Evolutionary conservation across 305 asterid species (phyloP).

Genomic region (Withania somnifera): DNA sequence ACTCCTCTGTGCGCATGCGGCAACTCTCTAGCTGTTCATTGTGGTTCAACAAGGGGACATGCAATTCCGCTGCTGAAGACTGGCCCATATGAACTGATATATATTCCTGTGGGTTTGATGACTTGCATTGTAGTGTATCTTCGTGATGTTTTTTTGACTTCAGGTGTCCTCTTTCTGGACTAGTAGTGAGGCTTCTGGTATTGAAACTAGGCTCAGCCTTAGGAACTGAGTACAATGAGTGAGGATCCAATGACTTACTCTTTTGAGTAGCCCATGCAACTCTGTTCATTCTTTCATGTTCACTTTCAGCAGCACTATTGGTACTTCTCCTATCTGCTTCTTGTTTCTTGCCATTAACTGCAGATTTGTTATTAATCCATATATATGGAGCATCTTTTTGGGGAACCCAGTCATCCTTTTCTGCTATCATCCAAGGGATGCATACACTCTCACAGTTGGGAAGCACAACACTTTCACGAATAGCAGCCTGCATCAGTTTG

Average conservation of each 20-base stretch:
- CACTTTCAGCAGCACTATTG: constrained; percentile 17
- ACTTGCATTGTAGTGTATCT: background rate
- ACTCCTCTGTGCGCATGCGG: constrained; percentile 22
- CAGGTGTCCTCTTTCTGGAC: background rate
- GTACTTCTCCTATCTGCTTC: constrained; percentile 24
- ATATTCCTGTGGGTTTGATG: background rate
- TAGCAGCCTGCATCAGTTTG: constrained; percentile 52
- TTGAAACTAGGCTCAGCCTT: constrained; percentile 11
- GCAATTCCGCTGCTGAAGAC: constrained; percentile 24
- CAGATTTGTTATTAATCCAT: constrained; percentile 57
- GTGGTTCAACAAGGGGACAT: constrained; percentile 33
- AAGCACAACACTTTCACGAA: constrained; percentile 77
- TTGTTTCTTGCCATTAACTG: constrained; percentile 24
- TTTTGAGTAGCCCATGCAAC: background rate
- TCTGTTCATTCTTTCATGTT: constrained; percentile 4
- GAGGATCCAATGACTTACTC: constrained; percentile 17
- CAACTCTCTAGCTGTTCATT: constrained; percentile 27
- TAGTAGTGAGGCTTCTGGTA: constrained; percentile 1
- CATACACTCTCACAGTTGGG: constrained; percentile 64
- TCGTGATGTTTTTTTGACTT: background rate
- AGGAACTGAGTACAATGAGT: constrained; percentile 21
- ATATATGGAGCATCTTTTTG: constrained; percentile 62
- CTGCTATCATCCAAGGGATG: constrained; percentile 85
- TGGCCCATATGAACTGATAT: background rate
- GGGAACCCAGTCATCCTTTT: constrained; percentile 84